phyloP scores from a whole-genome alignment of 2,329 filamentous ascomycete genomes.

The Xylariaceae sp. region DNA sequence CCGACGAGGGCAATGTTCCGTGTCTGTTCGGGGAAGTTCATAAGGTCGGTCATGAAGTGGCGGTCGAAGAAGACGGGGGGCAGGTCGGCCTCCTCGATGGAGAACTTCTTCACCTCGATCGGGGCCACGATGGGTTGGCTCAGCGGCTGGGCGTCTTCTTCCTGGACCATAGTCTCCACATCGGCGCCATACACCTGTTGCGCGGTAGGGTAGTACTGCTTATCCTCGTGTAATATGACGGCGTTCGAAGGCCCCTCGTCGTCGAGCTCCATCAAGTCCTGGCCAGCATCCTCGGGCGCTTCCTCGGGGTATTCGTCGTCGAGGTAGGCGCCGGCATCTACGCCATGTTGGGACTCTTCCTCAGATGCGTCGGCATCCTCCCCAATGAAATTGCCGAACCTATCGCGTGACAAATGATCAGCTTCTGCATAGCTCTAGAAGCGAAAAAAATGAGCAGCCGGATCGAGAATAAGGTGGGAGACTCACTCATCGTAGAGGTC shows the following conservation, averaged over 20 bases:
- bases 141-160: slow-evolving; percentile 92
- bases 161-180: slow-evolving; percentile 92
- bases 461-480: neutral
- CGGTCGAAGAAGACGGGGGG: slow-evolving; percentile 84
- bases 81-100: slow-evolving; percentile 83
- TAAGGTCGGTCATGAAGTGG: slow-evolving; percentile 88
- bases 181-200: slow-evolving; percentile 91
- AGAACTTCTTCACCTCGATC: slow-evolving; percentile 92
- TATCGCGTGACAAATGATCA: slow-evolving; percentile 35
- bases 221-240: slow-evolving; percentile 97
- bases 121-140: slow-evolving; percentile 91
- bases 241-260: slow-evolving; percentile 89
- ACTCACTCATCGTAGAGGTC: slow-evolving; percentile 92
- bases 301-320: slow-evolving; percentile 73
- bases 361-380: slow-evolving; percentile 81
- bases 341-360: slow-evolving; percentile 73
- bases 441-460: no score
- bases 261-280: slow-evolving; percentile 92
- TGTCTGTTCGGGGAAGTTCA: slow-evolving; percentile 93
- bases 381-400: slow-evolving; percentile 98
- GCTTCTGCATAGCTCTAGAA: neutral
- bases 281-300: slow-evolving; percentile 58
- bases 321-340: slow-evolving; percentile 69
- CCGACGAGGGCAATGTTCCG: slow-evolving; percentile 89
- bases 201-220: slow-evolving; percentile 98